These are phyloP conservation scores for Eucalyptus viminalis DNA, from an alignment of 345 rosid genomes.

Conservation along the genomic window DNA sequence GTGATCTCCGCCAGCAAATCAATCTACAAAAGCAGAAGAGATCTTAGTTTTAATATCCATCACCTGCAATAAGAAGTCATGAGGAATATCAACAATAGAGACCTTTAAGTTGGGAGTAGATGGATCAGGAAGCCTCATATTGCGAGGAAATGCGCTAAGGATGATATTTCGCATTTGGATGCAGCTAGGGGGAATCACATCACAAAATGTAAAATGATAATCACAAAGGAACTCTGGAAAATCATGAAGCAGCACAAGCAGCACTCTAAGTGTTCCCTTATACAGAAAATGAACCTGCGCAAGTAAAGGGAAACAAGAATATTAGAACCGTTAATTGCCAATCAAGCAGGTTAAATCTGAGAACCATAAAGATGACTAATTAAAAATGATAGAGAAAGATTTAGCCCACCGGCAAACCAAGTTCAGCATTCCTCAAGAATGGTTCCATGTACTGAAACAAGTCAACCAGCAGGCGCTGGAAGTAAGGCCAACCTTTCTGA, in stretches of 20 bases:
- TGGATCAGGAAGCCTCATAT: constrained; percentile 98
- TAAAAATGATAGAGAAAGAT: background rate
- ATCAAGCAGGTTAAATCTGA: background rate
- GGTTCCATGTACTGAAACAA: constrained; percentile 96
- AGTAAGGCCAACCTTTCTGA: constrained; percentile 93
- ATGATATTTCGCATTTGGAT: constrained; percentile 96
- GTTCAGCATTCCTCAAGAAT: constrained; percentile 84
- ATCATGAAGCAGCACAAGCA: constrained; percentile 94
- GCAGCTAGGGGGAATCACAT: constrained; percentile 98
- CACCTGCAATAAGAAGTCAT: background rate
- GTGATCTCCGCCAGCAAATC: constrained; percentile 90
- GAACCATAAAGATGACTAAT: background rate
- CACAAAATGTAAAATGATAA: constrained; percentile 95
- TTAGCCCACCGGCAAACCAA: constrained; percentile 46
- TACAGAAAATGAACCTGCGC: constrained; percentile 71
- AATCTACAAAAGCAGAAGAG: constrained; percentile 34
- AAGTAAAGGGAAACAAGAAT: background rate
- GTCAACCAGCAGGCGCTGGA: constrained; percentile 83
- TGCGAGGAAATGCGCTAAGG: constrained; percentile 89
- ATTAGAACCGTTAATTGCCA: background rate
- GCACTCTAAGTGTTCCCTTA: constrained; percentile 87
- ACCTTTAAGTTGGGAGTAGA: constrained; percentile 89
- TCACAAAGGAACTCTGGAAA: constrained; percentile 97
- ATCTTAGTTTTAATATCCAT: background rate
- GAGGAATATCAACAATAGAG: background rate